These are phyloP conservation scores for Melastoma candidum DNA, from an alignment of 441 rosid species.

Conservation along the genomic window DNA sequence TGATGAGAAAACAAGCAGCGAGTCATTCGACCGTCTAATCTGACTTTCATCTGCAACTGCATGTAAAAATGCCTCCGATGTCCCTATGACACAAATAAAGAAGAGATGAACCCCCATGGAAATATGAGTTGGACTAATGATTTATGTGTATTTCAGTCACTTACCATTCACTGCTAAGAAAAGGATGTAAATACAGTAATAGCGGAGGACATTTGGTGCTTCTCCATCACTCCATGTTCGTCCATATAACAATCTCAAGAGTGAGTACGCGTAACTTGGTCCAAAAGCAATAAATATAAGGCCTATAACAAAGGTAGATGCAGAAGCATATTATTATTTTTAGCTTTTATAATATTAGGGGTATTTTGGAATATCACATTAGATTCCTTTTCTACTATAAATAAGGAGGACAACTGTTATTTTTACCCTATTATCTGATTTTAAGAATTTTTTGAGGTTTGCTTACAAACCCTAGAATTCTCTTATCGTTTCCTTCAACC, in stretches of 20 bases:
- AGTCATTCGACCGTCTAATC: constrained; percentile 70
- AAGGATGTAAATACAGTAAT: constrained; percentile 73
- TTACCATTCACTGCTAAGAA: constrained; percentile 87
- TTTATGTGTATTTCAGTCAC: constrained; percentile 16
- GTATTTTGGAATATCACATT: not conserved
- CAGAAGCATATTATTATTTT: too few relatives aligned
- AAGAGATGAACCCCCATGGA: constrained; percentile 4
- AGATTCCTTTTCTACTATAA: too few relatives aligned
- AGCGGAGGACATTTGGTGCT: constrained; percentile 65
- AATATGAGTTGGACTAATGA: not conserved
- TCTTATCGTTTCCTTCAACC: too few relatives aligned
- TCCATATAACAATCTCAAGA: constrained; percentile 79
- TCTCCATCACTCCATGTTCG: constrained; percentile 96
- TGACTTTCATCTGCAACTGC: constrained; percentile 79
- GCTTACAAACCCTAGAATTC: too few relatives aligned
- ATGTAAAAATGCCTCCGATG: constrained; percentile 92
- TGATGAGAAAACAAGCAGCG: constrained; percentile 61
- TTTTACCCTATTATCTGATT: too few relatives aligned
- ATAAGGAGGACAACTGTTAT: too few relatives aligned
- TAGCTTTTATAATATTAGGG: too few relatives aligned
- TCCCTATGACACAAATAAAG: constrained; percentile 44
- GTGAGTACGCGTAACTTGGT: constrained; percentile 89
- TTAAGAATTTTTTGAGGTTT: too few relatives aligned
- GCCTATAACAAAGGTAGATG: constrained; percentile 33
- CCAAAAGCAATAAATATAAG: constrained; percentile 88